Percentiles rank a stretch among this genome's conserved stretches.
These are phyloP conservation scores for Scutellaria baicalensis DNA, from an alignment of 257 asterid species.

Conservation along the genomic window DNA sequence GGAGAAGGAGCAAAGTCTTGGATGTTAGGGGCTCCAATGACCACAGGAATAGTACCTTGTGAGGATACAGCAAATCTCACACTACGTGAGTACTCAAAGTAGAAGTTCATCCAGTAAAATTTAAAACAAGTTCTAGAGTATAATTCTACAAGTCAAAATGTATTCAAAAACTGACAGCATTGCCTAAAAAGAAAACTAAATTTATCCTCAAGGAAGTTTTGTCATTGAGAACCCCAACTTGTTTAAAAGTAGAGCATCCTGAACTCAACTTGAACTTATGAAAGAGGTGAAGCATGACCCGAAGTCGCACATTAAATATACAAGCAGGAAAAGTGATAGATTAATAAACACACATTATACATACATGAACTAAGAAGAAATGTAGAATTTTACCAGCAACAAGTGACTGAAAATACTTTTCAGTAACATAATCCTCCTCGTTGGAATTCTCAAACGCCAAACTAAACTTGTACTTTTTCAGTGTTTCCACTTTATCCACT, in stretches of 20 bases:
- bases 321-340: neutral
- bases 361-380: neutral
- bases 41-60: constrained; percentile 79
- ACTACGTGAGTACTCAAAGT: neutral
- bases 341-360: neutral
- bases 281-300: neutral
- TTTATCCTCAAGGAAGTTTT: neutral
- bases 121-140: neutral
- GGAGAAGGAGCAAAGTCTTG: constrained; percentile 85
- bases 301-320: neutral
- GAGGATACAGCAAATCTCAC: constrained; percentile 16
- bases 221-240: neutral
- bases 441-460: constrained; percentile 98
- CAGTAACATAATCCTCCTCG: constrained; percentile 97
- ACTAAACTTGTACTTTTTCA: constrained; percentile 83
- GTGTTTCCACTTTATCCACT: constrained; percentile 83
- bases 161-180: neutral
- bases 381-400: constrained; percentile 69
- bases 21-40: constrained; percentile 92
- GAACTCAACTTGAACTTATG: neutral
- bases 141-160: neutral
- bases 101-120: neutral
- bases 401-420: constrained; percentile 88
- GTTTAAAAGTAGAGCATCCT: neutral
- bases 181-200: neutral